Evolutionary conservation across 139 green algal species (phyloP), one percentile per base, ranked within the genome.

Genomic region (Spirogloea muscicola): DNA sequence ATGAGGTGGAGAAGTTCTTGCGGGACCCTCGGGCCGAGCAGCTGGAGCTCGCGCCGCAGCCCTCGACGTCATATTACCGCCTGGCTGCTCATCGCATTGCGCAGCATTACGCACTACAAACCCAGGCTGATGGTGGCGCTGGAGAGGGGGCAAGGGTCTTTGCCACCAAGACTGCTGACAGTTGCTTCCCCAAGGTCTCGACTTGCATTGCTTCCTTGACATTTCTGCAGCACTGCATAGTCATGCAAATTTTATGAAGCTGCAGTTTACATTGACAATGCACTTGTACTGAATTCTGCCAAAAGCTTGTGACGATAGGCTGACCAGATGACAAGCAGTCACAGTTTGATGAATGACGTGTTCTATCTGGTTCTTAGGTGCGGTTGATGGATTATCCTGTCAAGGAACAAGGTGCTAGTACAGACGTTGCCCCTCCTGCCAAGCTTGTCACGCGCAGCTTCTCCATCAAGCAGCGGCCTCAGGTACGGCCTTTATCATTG

Each of bases 81-180:
- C 18, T 80, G 3, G 72, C 72, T 21, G 72, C 72, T 7, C 72
- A 81, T 16, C 49, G 72, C 33, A 66, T 81, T n/a, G 72, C 72
- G 4, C 72, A 81, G 43, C 72, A 81, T 27, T 81, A 81, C 52
- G 37, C 13, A 10, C 52, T 81, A 21, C 72, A 81, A 18, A 80
- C 64, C 16, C 37, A 39, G 16, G 72, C 55, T 21, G 21, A 81
- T 16, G 1, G 18, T 3, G 18, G n/a, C 36, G 70, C 42, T 27
- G 70, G 58, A 18, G 72, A 81, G 16, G 33, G 36, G 7, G 27
- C 18, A 10, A 21, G 31, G 25, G 48, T 81, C 25, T 29, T 81
- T 70, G 72, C 68, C 9, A 58, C 38, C 29, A 81, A 68, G 39
- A 72, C 68, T 43, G 33, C 27, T n/a, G 68, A 81, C 46, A 76